phyloP scores from a whole-genome alignment of 495 filamentous ascomycete genomes.

The Hypoxylon crocopeplum region DNA sequence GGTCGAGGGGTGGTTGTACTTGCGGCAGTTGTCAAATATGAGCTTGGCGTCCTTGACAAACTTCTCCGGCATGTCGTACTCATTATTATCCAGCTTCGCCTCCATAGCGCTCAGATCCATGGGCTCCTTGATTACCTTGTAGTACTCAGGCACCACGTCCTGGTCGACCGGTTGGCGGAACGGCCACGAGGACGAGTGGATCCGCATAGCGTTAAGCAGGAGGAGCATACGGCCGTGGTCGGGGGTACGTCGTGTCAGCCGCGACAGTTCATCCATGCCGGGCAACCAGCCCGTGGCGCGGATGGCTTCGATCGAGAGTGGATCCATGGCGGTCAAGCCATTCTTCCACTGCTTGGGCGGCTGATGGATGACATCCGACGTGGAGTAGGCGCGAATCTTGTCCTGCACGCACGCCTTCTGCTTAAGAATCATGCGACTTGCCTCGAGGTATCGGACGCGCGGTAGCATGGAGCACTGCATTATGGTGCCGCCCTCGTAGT shows the following conservation, averaged over 20 bases:
- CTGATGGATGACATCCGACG: slow-evolving; percentile 84
- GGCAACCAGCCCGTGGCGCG: slow-evolving; percentile 92
- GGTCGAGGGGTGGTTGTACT: slow-evolving; percentile 95
- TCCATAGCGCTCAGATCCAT: slow-evolving; percentile 99
- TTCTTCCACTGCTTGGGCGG: slow-evolving; percentile 88
- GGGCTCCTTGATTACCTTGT: slow-evolving; percentile 96
- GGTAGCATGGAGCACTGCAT: slow-evolving; percentile 99
- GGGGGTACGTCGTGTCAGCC: slow-evolving; percentile 95
- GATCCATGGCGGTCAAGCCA: slow-evolving; percentile 74
- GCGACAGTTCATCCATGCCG: slow-evolving; percentile 95
- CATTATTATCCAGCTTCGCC: slow-evolving; percentile 89
- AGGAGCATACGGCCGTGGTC: slow-evolving; percentile 94
- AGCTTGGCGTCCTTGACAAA: slow-evolving; percentile 91
- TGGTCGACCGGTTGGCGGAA: slow-evolving; percentile 93
- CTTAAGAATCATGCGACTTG: slow-evolving; percentile 93
- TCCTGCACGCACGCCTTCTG: slow-evolving; percentile 94
- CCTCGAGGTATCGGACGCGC: slow-evolving; percentile 90
- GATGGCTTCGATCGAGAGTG: slow-evolving; percentile 81
- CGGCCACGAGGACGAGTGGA: slow-evolving; percentile 89
- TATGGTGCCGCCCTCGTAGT: slow-evolving; percentile 98
- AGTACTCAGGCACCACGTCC: slow-evolving; percentile 96
- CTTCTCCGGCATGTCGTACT: slow-evolving; percentile 89
- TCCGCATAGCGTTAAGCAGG: slow-evolving; percentile 94
- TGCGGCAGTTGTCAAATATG: slow-evolving; percentile 92
- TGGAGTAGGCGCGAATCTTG: slow-evolving; percentile 91